Conservation (phyloP, 768 basidiomycete species). For the Hygrocybe coccinea region DNA sequence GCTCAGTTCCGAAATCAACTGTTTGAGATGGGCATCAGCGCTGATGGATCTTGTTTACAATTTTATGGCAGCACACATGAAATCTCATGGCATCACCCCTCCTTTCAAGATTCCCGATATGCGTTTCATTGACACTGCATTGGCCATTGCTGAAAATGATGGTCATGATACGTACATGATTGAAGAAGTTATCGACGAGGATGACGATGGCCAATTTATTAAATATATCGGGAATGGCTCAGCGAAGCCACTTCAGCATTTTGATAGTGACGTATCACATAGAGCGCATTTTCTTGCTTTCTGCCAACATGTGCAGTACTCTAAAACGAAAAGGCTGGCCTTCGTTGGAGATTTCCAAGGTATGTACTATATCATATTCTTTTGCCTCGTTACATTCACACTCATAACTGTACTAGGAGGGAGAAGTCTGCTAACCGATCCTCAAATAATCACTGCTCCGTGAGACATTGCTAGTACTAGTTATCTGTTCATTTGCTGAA, state of each 20-base stretch:
- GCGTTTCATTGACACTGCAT: conserved; percentile 15
- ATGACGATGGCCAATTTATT: conserved; percentile 10
- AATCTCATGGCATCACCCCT: background rate
- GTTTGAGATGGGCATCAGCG: conserved; percentile 19
- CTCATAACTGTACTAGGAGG: background rate
- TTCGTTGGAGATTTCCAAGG: conserved; percentile 21
- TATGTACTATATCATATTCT: too few relatives aligned
- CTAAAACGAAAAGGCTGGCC: conserved; percentile 10
- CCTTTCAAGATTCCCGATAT: conserved; percentile 14
- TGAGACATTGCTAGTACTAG: too few relatives aligned
- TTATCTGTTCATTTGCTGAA: too few relatives aligned
- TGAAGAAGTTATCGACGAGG: conserved; percentile 15
- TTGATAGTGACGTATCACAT: background rate
- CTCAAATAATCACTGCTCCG: too few relatives aligned
- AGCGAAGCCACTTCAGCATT: conserved; percentile 7
- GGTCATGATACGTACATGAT: conserved; percentile 14
- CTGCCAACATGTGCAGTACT: conserved; percentile 18
- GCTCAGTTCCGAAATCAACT: conserved; percentile 18
- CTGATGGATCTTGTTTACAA: conserved; percentile 18
- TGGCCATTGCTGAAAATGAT: conserved; percentile 7
- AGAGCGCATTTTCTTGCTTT: conserved; percentile 13
- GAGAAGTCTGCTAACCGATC: background rate
- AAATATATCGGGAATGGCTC: conserved; percentile 25
- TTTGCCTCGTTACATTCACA: background rate
- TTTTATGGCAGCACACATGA: conserved; percentile 7